A percentile compares a stretch with the other conserved stretches of the same genome.
These are phyloP conservation scores for Yamadazyma dushanensis DNA, from an alignment of 1,139 yeast species.

Conservation along the genomic window DNA sequence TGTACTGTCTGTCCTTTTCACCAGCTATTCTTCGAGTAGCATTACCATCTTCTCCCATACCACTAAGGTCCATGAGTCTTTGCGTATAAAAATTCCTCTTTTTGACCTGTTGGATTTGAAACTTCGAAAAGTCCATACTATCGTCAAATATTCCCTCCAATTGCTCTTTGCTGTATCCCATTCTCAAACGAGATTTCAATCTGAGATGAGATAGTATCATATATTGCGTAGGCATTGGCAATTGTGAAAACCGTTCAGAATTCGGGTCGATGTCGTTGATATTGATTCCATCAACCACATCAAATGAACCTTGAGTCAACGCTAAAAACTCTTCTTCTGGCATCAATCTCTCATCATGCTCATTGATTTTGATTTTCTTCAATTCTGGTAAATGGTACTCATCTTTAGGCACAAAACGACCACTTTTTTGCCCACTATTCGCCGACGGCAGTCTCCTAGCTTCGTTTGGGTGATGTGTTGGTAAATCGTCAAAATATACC, in stretches of 20 bases:
- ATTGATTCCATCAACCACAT: constrained; percentile 71
- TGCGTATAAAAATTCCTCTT: constrained; percentile 91
- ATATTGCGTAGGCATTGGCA: constrained; percentile 84
- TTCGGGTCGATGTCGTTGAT: constrained; percentile 69
- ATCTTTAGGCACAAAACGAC: constrained; percentile 54
- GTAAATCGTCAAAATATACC: constrained; percentile 44
- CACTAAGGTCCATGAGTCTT: constrained; percentile 78
- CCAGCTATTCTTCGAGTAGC: constrained; percentile 73
- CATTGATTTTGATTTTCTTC: constrained; percentile 34
- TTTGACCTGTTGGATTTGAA: constrained; percentile 91
- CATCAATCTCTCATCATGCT: constrained; percentile 68
- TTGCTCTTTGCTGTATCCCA: constrained; percentile 92
- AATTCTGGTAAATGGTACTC: constrained; percentile 85
- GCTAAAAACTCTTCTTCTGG: constrained; percentile 71
- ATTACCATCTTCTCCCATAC: constrained; percentile 66
- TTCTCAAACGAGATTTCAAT: constrained; percentile 80
- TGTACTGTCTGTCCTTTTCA: constrained; percentile 75
- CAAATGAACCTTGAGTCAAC: constrained; percentile 58
- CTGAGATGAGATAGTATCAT: constrained; percentile 83
- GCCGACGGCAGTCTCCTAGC: too few species aligned
- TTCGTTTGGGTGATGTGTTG: constrained; percentile 23
- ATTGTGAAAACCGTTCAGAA: constrained; percentile 59
- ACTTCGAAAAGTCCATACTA: constrained; percentile 85
- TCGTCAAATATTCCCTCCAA: constrained; percentile 77
- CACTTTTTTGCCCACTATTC: constrained; percentile 9